Conservation (phyloP, 371 early-diverging fungal species). For the Syncephalastrum sp. region DNA sequence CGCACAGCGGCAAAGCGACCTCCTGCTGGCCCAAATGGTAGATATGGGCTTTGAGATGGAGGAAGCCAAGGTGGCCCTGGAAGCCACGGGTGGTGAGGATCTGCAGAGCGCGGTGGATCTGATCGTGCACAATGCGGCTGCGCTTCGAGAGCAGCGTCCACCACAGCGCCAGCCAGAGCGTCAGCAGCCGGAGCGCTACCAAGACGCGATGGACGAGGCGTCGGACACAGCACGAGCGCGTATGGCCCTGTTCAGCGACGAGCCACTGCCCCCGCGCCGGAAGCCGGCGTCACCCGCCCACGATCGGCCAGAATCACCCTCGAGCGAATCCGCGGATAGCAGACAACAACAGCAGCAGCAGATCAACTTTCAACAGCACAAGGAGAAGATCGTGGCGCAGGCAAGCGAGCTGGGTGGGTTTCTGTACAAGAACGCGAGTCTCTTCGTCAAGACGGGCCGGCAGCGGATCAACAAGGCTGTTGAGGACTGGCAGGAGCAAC, state of each 20-base stretch:
- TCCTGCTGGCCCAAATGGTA: constrained; percentile 65
- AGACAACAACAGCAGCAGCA: neutral
- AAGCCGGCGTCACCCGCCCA: neutral
- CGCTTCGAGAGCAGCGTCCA: constrained; percentile 11
- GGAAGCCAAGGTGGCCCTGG: constrained; percentile 63
- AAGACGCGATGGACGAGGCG: neutral
- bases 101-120: constrained; percentile 66
- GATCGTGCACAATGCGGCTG: constrained; percentile 58
- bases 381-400: constrained; percentile 61
- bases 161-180: constrained; percentile 7
- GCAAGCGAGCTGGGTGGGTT: constrained; percentile 73
- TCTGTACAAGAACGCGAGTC: constrained; percentile 71
- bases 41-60: constrained; percentile 77
- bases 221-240: constrained; percentile 21
- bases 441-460: constrained; percentile 68
- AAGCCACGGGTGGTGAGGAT: constrained; percentile 56
- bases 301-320: neutral
- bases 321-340: neutral
- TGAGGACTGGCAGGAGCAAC: constrained; percentile 61
- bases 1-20: constrained; percentile 12
- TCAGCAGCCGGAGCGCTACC: constrained; percentile 5
- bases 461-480: constrained; percentile 65
- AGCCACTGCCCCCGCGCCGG: neutral
- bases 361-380: constrained; percentile 45
- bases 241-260: constrained; percentile 15